Evolutionary conservation across 169 alveolate genomes (phyloP), one percentile per base, ranked within the genome.

Genomic region (Pseudocohnilembus persalinus): DNA sequence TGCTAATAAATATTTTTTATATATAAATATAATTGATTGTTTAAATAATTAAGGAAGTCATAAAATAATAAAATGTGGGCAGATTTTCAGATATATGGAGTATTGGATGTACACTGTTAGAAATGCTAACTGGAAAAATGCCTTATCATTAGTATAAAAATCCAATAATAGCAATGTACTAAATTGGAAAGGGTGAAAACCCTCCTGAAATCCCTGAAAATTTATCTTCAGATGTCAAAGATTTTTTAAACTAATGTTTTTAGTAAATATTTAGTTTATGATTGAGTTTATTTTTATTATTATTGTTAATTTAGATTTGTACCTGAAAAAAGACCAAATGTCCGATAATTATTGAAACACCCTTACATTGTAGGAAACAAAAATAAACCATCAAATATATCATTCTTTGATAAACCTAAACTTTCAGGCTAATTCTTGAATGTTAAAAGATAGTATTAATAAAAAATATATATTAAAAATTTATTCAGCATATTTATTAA

Each of bases 21-120:
- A 76, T 31, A 82, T 81, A 63, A 84, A 80, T 84, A 84, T 89
- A 83, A 86, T 85, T 0, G 83, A 86, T 78, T 78, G 87, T 76
- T 63, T 26, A 26, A 0, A 0, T 26, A 76, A 0, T 76, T 76
- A 31, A 77, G 16, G 29, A 31, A 27, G 94, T 95, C 27, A 87
- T 93, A 24, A 80, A 32, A 34, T 83, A 92, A 84, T 33, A 68
- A 65, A 90, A 94, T n/a, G 90, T 91, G 87, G 92, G 93, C 72
- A 89, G 92, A 88, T 90, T 80, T 84, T 95, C 96, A 15, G 98
- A 96, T 88, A 96, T 96, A 63, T 96, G 98, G 97, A 90, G 96
- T 85, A 85, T 96, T 63, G 98, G 98, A n/a, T 89, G 95, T 29
- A 89, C 95, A 63, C 92, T 94, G n/a, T 83, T 90, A 74, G 98